Evolutionary conservation across 306 rosid species (phyloP), one percentile per base, ranked within the genome.

Genomic region (Canavalia gladiata): DNA sequence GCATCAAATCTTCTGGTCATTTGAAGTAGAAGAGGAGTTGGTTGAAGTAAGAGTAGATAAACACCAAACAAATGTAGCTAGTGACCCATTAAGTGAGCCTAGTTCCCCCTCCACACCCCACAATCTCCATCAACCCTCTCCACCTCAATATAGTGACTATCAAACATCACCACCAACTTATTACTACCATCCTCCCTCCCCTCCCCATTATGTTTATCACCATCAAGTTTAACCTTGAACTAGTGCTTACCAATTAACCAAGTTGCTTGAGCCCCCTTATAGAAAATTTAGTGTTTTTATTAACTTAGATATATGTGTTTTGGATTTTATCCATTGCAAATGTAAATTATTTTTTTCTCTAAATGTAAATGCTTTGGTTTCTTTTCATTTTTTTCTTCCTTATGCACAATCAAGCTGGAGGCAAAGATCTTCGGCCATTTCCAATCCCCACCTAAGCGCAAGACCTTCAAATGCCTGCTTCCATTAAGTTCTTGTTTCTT

Each of bases 1-100:
- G 91, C 98, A 93, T 81, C 97, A 98, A 6, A 96, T 96, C 59
- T 96, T 93, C 90, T 84, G 47, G 57, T 93, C 99, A 54, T 93
- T 93, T 34, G 94, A 90, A 80, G 90, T 84, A 41, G 89, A 94
- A 12, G 97, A 90, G 41, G 94, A 90, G 71, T 70, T 82, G 57
- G 76, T 90, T 47, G 66, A 93, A 85, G 87, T 96, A 1, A 86
- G 90, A 88, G 94, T 93, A 10, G 97, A 94, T 76, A 96, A 93
- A 87, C 90, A 81, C 7, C 87, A 91, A 84, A 39, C 91, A 76
- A 86, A 74, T 2, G 50, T 9, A 30, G 88, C 85, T 31, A 82
- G 78, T 82, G 83, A 89, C 2, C 65, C 80, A 13, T 13, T 72
- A 31, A 90, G 90, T 51, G 94, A 90, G 79, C 67, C 80, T 42